Evolutionary conservation across 768 basidiomycete genomes (phyloP).

Genomic region (Pisolithus microcarpus): DNA sequence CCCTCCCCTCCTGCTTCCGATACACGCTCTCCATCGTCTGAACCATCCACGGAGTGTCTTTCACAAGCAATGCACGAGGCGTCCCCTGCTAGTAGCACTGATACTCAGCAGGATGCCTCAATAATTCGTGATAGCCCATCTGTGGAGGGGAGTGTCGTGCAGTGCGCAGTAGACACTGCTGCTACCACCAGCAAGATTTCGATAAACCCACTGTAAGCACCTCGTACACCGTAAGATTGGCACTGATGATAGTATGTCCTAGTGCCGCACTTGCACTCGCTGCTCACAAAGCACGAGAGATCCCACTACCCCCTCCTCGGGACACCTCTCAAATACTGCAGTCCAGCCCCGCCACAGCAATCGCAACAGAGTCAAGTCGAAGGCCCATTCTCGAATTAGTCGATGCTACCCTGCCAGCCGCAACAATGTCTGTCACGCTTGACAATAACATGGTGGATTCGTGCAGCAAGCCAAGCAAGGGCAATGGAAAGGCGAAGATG

Average conservation of each 20-base stretch:
- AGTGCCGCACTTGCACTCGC: neutral
- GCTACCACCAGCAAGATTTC: neutral
- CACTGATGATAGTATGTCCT: neutral
- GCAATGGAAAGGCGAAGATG: neutral
- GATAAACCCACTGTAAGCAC: neutral
- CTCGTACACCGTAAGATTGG: no score
- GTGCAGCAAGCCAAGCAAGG: neutral
- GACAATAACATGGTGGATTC: no score
- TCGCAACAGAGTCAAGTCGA: neutral
- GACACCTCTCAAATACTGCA: neutral
- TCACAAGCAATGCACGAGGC: no score
- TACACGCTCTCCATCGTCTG: no score
- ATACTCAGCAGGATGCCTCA: no score
- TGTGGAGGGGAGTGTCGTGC: neutral
- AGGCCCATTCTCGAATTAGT: neutral
- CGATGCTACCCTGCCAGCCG: neutral
- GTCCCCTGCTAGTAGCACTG: no score
- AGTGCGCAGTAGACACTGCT: neutral
- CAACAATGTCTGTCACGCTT: neutral
- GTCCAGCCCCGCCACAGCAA: neutral
- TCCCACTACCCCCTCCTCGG: neutral
- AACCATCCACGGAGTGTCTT: no score
- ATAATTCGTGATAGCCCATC: no score
- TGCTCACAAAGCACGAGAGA: neutral
- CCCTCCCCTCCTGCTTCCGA: no score